Conservation (phyloP, 305 asterid species). For the Solanum hybrid region DNA sequence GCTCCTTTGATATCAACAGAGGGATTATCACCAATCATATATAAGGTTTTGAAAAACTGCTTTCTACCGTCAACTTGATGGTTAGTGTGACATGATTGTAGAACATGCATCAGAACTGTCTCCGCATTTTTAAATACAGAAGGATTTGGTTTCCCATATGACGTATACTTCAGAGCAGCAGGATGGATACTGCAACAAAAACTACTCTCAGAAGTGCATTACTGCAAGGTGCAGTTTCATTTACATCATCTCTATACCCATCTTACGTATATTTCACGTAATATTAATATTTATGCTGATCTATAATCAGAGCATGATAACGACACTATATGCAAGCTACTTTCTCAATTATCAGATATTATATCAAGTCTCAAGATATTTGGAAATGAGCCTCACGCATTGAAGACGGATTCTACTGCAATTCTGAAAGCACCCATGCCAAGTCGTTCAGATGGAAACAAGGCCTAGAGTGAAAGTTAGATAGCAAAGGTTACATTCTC, state of each 20-base stretch:
- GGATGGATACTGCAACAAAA: conserved; percentile 48
- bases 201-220: conserved; percentile 7
- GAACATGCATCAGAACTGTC: conserved; percentile 43
- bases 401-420: conserved; percentile 79
- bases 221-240: neutral
- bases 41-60: conserved; percentile 44
- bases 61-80: conserved; percentile 12
- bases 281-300: neutral
- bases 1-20: conserved; percentile 80
- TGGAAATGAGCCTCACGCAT: conserved; percentile 41
- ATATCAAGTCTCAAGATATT: conserved; percentile 1
- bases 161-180: conserved; percentile 50
- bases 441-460: conserved; percentile 84
- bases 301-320: neutral
- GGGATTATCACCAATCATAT: conserved; percentile 94
- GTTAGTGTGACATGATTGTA: conserved; percentile 18
- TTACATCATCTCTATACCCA: neutral
- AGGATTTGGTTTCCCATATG: conserved; percentile 83
- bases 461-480: conserved; percentile 33
- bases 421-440: conserved; percentile 99
- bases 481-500: neutral
- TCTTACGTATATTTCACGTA: neutral
- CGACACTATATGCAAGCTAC: neutral
- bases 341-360: neutral
- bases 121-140: conserved; percentile 70